Percentiles rank a stretch among this genome's conserved stretches.
Conservation (phyloP, 768 basidiomycete species). For the Butyriboletus loyo region DNA sequence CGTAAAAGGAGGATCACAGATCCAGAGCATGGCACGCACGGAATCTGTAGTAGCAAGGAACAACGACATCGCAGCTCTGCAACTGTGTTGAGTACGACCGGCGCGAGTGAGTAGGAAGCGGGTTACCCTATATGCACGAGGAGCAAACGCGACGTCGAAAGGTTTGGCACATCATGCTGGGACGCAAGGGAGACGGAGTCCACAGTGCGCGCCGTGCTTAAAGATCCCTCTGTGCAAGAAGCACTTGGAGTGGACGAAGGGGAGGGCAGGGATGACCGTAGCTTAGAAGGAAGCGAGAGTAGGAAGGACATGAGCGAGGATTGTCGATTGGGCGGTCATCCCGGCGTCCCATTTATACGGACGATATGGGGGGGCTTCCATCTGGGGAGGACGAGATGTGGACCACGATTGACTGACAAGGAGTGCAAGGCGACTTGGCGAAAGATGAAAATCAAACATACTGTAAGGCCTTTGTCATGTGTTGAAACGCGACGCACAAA, state of each 20-base stretch:
- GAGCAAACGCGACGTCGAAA: constrained; percentile 58
- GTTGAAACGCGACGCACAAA: constrained; percentile 23
- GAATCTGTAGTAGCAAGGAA: constrained; percentile 88
- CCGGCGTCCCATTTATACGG: constrained; percentile 26
- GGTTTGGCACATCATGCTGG: constrained; percentile 16
- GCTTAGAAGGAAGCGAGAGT: constrained; percentile 5
- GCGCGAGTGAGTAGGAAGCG: neutral
- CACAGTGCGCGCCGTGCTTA: constrained; percentile 10
- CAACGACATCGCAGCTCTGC: constrained; percentile 71
- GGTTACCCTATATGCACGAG: constrained; percentile 67
- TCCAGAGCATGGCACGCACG: constrained; percentile 40
- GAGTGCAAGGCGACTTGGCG: constrained; percentile 24
- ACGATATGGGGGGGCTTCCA: constrained; percentile 20
- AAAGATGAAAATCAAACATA: constrained; percentile 24
- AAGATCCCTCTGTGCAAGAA: constrained; percentile 21
- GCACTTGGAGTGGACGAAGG: constrained; percentile 5
- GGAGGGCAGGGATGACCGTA: constrained; percentile 1
- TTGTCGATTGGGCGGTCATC: constrained; percentile 4
- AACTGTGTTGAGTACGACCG: constrained; percentile 12
- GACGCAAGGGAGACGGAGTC: constrained; percentile 28
- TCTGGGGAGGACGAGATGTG: constrained; percentile 16
- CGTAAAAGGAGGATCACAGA: constrained; percentile 3
- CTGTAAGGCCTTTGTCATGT: constrained; percentile 27
- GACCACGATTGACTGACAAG: constrained; percentile 12
- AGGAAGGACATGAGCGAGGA: constrained; percentile 18